Percentiles rank a stretch among this genome's conserved stretches.
Conservation (phyloP, 202 grass and related monocot genomes). For the Tripidium arundinaceum region DNA sequence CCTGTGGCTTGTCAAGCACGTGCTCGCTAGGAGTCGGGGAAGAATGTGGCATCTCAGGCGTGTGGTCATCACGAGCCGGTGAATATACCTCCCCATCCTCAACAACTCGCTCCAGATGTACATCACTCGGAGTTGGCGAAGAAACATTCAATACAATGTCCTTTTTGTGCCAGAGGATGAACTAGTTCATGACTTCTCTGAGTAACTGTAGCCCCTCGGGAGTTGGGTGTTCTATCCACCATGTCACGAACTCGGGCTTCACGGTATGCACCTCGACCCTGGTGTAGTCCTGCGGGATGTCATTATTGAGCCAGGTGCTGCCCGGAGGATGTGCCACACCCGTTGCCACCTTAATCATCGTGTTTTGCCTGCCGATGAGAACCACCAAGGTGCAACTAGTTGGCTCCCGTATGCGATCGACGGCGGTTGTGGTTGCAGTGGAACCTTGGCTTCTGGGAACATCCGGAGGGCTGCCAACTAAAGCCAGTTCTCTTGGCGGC, state of each 20-base stretch:
- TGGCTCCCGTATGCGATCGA: too few species aligned
- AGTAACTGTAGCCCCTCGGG: neutral
- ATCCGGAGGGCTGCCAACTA: too few species aligned
- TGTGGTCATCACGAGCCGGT: neutral
- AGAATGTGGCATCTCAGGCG: neutral
- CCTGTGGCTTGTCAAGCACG: neutral
- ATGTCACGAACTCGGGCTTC: neutral
- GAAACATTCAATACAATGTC: neutral
- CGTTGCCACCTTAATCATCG: too few species aligned
- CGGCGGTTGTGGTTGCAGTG: too few species aligned
- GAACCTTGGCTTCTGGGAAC: too few species aligned
- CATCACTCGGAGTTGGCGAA: neutral
- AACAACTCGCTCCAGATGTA: neutral
- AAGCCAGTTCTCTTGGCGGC: too few species aligned
- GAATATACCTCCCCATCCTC: neutral
- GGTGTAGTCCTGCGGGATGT: neutral
- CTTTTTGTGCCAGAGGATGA: neutral
- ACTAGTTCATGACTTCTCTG: neutral
- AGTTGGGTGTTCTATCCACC: neutral
- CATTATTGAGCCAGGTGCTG: rapidly evolving
- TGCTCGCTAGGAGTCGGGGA: neutral
- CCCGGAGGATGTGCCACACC: neutral
- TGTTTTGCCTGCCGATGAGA: too few species aligned
- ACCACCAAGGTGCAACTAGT: too few species aligned
- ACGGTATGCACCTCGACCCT: neutral